These are phyloP conservation scores for Metschnikowia corniflorae DNA, from an alignment of 805 yeast genomes.

Conservation along the genomic window DNA sequence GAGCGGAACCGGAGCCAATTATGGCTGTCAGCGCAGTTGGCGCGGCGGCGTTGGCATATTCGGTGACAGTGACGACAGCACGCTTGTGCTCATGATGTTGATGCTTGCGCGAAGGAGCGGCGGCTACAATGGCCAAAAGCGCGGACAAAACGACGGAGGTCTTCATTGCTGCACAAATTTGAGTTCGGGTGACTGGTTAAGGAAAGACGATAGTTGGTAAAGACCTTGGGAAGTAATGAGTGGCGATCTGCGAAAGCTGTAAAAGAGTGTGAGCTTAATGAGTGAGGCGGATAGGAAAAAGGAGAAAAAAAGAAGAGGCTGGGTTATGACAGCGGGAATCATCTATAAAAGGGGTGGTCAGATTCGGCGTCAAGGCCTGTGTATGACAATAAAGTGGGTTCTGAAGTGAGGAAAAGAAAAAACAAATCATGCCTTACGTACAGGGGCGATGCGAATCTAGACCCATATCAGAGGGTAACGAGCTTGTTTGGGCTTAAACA, in stretches of 20 bases:
- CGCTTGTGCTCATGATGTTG: slow-evolving; percentile 36
- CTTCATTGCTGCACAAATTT: slow-evolving; percentile 10
- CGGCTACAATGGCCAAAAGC: slow-evolving; percentile 15
- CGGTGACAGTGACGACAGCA: slow-evolving; percentile 35
- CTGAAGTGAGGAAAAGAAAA: background rate
- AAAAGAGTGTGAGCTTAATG: slow-evolving; percentile 7
- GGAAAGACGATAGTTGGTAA: slow-evolving; percentile 29
- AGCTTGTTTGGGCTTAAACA: slow-evolving; percentile 10
- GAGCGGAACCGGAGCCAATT: slow-evolving; percentile 1
- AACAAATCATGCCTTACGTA: slow-evolving; percentile 1
- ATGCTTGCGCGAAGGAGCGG: slow-evolving; percentile 18
- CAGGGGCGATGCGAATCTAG: slow-evolving; percentile 8
- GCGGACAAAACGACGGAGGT: slow-evolving; percentile 14
- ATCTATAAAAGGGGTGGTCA: slow-evolving; percentile 2
- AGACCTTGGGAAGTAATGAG: slow-evolving; percentile 1
- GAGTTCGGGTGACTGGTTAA: slow-evolving; percentile 11
- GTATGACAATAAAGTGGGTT: background rate
- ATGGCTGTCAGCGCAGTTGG: background rate
- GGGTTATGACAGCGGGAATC: slow-evolving; percentile 2
- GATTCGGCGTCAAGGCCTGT: slow-evolving; percentile 1
- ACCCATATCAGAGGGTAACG: slow-evolving; percentile 4
- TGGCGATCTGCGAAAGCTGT: slow-evolving; percentile 4
- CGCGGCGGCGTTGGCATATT: slow-evolving; percentile 19
- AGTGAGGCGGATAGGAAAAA: slow-evolving; percentile 5
- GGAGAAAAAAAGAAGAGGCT: slow-evolving; percentile 1